Conservation (phyloP, 2,329 filamentous ascomycete species). For the Trichoderma polysporum region DNA sequence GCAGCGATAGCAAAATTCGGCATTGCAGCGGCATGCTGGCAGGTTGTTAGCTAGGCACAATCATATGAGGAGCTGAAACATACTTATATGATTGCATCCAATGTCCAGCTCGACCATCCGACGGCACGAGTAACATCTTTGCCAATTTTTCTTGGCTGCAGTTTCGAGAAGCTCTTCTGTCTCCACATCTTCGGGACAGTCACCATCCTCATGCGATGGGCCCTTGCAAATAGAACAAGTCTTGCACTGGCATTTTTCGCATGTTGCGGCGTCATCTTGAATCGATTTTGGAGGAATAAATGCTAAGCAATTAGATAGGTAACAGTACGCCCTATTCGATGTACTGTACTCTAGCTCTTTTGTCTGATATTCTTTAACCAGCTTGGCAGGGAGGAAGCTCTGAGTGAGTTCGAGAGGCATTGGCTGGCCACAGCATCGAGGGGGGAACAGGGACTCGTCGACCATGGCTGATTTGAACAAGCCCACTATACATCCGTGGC, state of each 20-base stretch:
- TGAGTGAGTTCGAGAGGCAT: conserved; percentile 39
- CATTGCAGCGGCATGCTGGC: not conserved
- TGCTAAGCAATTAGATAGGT: conserved; percentile 39
- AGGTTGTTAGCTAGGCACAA: not conserved
- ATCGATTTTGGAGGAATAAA: conserved; percentile 45
- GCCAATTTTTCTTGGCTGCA: conserved; percentile 47
- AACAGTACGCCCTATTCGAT: conserved; percentile 51
- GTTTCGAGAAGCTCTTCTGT: conserved; percentile 30
- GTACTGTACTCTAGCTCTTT: conserved; percentile 53
- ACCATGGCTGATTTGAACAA: conserved; percentile 43
- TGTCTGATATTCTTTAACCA: conserved; percentile 39
- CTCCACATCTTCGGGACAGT: conserved; percentile 46
- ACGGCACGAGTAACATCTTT: conserved; percentile 46
- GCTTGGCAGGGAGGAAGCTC: conserved; percentile 35
- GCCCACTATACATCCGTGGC: conserved; percentile 43
- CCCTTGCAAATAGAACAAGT: conserved; percentile 55
- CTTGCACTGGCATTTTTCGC: conserved; percentile 39
- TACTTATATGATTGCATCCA: conserved; percentile 60
- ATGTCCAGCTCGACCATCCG: conserved; percentile 45
- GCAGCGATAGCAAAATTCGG: not conserved
- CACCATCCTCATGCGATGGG: conserved; percentile 40
- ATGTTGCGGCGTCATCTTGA: conserved; percentile 37
- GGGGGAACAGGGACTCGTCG: conserved; percentile 54
- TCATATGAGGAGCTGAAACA: not conserved
- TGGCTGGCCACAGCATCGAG: conserved; percentile 47